phyloP scores from a whole-genome alignment of 345 rosid genomes.

The Noccaea bulbosa region DNA sequence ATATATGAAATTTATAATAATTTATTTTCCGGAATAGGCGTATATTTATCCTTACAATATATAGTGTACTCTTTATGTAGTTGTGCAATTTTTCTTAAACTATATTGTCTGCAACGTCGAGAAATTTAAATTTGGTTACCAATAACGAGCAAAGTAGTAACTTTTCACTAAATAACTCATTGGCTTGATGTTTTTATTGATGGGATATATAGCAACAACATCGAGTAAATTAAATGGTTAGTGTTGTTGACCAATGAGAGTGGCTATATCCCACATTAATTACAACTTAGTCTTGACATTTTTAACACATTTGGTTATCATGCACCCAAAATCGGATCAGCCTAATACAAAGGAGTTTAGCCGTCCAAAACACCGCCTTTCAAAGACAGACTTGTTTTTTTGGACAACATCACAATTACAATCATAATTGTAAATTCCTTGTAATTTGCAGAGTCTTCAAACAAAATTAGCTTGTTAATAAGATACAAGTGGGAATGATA shows the following conservation, averaged over 20 bases:
- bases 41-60: conserved; percentile 6
- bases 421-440: neutral
- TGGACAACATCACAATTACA: neutral
- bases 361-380: neutral
- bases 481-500: neutral
- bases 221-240: neutral
- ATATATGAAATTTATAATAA: neutral
- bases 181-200: neutral
- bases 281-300: neutral
- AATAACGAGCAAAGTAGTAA: neutral
- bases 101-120: neutral
- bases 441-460: neutral
- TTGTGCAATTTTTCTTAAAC: neutral
- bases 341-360: neutral
- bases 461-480: neutral
- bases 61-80: conserved; percentile 4
- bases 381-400: neutral
- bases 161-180: neutral
- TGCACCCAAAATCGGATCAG: neutral
- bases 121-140: neutral
- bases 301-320: neutral
- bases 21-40: conserved; percentile 11
- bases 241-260: neutral
- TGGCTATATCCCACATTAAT: neutral
- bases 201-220: conserved; percentile 7